These are phyloP conservation scores for Dendrobium chrysotoxum DNA, from an alignment of 106 monocot genomes.

Conservation along the genomic window DNA sequence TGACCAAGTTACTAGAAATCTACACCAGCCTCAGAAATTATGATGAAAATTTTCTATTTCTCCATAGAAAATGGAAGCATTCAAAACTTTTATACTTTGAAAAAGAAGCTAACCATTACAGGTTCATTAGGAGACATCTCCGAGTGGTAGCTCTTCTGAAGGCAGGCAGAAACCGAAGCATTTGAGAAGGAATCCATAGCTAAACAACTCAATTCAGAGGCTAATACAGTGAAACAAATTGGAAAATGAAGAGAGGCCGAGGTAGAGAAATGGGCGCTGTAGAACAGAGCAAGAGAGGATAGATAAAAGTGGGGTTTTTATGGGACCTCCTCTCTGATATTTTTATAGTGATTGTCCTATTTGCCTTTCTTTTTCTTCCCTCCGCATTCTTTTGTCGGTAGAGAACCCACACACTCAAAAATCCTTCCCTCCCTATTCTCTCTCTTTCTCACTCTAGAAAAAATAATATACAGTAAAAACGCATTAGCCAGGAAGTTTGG, in stretches of 20 bases:
- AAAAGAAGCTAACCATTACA: conserved; percentile 7
- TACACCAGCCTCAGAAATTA: no score
- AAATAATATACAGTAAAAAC: neutral
- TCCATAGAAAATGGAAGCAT: neutral
- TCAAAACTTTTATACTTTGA: neutral
- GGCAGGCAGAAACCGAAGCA: conserved; percentile 7
- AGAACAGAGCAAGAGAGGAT: neutral
- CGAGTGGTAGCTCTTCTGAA: neutral
- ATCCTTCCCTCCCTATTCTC: conserved; percentile 6
- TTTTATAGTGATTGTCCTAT: neutral
- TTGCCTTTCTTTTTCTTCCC: conserved; percentile 5
- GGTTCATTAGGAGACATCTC: neutral
- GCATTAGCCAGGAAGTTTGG: neutral
- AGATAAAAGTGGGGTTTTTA: neutral
- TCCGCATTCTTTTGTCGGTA: conserved; percentile 20
- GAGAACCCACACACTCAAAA: conserved; percentile 6
- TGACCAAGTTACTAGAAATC: no score
- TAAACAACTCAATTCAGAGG: neutral
- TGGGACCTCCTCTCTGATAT: neutral
- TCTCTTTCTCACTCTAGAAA: neutral
- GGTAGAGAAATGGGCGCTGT: conserved; percentile 13
- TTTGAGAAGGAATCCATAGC: conserved; percentile 28
- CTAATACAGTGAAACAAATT: neutral
- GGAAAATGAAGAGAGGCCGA: neutral
- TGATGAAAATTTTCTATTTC: no score